Conservation (phyloP, 345 rosid species). For the Reutealis trisperma region DNA sequence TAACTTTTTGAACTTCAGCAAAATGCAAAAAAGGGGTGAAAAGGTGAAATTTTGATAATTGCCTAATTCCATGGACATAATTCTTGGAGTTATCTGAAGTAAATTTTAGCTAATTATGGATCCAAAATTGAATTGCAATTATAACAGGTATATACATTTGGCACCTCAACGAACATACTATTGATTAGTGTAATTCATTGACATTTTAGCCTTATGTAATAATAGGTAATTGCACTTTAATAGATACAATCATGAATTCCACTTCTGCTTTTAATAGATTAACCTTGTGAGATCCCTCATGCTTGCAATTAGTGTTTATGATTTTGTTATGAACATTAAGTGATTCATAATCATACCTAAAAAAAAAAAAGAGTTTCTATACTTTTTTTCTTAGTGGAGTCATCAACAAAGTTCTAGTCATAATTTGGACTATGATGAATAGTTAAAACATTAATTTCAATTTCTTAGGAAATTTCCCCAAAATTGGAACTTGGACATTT, state of each 20-base stretch:
- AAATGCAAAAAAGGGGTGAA: neutral
- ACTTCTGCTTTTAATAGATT: neutral
- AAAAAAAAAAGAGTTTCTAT: no score
- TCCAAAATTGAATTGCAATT: conserved; percentile 3
- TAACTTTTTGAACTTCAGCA: neutral
- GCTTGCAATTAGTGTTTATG: neutral
- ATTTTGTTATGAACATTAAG: neutral
- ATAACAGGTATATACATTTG: neutral
- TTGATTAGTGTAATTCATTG: neutral
- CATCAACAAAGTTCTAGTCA: no score
- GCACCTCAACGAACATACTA: neutral
- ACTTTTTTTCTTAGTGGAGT: no score
- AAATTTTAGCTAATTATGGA: conserved; percentile 10
- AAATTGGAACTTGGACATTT: no score
- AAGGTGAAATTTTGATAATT: neutral
- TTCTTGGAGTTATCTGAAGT: conserved; percentile 6
- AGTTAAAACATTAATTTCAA: no score
- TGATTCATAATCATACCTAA: neutral
- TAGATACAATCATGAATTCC: neutral
- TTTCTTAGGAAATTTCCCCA: no score
- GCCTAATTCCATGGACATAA: neutral
- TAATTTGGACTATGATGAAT: no score
- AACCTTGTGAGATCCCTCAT: neutral
- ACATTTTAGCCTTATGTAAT: neutral
- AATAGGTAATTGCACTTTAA: neutral